Base-by-base conservation (phyloP, 495 filamentous ascomycete species). In the Daldinia bambusicola region DNA sequence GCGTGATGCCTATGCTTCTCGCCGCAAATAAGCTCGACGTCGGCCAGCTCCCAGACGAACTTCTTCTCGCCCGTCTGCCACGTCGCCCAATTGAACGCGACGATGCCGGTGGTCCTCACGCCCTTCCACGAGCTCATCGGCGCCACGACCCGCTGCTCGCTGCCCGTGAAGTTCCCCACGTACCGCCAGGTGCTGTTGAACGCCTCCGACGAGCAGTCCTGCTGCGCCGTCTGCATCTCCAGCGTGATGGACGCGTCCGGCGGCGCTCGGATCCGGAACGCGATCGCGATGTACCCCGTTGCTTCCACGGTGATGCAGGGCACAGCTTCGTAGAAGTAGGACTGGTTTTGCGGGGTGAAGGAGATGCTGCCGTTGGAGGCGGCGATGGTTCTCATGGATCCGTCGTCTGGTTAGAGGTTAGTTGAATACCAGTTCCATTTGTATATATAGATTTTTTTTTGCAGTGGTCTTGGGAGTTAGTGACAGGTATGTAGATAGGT, bases 261-360 rank as follows among this genome's bases (percentile, higher is more conserved):
- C 10, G 72, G 72, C 0, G 55, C 72, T 32, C 31, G 43, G 5
- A 71, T 58, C 1, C 12, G 10, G 51, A 72, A 75, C 0, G 72
- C 37, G 51, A 75, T 2, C 9, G 51, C 61, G 0, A 9, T 18
- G 52, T 69, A 72, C 16, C 65, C 67, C 4, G 36, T 34, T 0
- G 10, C 43, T 2, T 18, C 18, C 0, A 52, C 51, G 43, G 71
- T 52, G 43, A 62, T 30, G 36, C 72, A 75, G 1, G 65, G 64
- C 6, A 72, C 1, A 0, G 53, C 56, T 32, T 75, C 72, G 55
- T 62, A 71, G 43, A 69, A 70, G 52, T 75, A 71, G 6, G 72
- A 67, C 18, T 32, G 3, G 9, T 4, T 1, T 3, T 26, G 26
- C 68, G 72, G 5, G 68, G 1, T 66, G 38, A 75, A 71, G 6